A percentile compares a stretch with the other conserved stretches of the same genome.
Conservation (phyloP, 768 basidiomycete genomes). For the Tulasnella sp. region DNA sequence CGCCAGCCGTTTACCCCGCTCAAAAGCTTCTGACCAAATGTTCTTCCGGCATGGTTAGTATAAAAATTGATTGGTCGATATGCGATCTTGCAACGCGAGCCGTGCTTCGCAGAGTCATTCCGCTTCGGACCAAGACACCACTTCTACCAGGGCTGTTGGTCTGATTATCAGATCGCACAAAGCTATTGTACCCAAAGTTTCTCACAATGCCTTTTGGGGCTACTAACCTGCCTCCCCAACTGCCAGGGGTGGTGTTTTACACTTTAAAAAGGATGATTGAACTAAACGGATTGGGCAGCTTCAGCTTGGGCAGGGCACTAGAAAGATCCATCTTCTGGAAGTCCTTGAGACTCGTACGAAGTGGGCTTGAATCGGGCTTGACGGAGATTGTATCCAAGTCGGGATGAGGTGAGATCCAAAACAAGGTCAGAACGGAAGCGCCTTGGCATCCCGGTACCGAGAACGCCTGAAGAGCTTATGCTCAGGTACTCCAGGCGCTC, state of each 20-base stretch:
- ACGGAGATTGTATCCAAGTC: constrained; percentile 93
- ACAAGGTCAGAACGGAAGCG: not conserved
- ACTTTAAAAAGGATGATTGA: constrained; percentile 31
- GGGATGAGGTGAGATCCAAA: constrained; percentile 54
- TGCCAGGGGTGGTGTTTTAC: constrained; percentile 53
- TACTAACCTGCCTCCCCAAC: constrained; percentile 42
- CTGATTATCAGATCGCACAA: constrained; percentile 95
- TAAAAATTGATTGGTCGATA: constrained; percentile 54
- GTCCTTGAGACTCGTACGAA: constrained; percentile 33
- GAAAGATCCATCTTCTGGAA: constrained; percentile 54
- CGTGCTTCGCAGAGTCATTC: constrained; percentile 62
- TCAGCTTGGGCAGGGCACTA: constrained; percentile 95
- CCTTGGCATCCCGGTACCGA: constrained; percentile 19
- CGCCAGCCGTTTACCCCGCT: constrained; percentile 55
- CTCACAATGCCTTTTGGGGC: not conserved
- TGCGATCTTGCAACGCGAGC: constrained; percentile 66
- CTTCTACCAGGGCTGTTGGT: constrained; percentile 88
- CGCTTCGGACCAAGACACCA: constrained; percentile 97
- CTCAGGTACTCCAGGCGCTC: constrained; percentile 65
- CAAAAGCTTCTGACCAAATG: not conserved
- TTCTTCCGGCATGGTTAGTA: not conserved
- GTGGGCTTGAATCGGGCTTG: constrained; percentile 83
- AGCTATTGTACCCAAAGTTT: constrained; percentile 64
- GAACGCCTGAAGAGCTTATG: constrained; percentile 85
- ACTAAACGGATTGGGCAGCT: constrained; percentile 82